Evolutionary conservation across 2,329 filamentous ascomycete genomes (phyloP).

Genomic region (Thielaviopsis populi): DNA sequence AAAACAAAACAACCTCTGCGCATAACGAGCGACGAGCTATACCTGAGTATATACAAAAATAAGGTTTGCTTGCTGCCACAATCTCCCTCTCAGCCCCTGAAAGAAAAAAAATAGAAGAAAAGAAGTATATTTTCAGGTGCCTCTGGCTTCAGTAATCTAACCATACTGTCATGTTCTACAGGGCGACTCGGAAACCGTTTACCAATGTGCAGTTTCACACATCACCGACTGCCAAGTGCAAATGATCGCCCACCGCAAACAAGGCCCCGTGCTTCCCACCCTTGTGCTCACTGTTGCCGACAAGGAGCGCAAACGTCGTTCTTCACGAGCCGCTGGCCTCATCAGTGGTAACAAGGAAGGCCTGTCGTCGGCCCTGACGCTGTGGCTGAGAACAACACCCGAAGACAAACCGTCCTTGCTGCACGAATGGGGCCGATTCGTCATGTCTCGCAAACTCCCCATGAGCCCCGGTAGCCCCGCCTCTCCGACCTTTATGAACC

Average conservation of each 20-base stretch:
- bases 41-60: slow-evolving; percentile 40
- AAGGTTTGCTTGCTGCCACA: slow-evolving; percentile 29
- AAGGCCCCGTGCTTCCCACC: slow-evolving; percentile 43
- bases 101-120: neutral
- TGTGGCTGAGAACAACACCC: slow-evolving; percentile 40
- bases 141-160: neutral
- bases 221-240: slow-evolving; percentile 45
- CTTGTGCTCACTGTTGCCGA: slow-evolving; percentile 44
- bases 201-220: slow-evolving; percentile 37
- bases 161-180: slow-evolving; percentile 19
- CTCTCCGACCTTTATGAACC: slow-evolving; percentile 40
- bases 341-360: slow-evolving; percentile 31
- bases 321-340: slow-evolving; percentile 45
- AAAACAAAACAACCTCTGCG: slow-evolving; percentile 22
- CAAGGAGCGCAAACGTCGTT: slow-evolving; percentile 48
- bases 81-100: neutral
- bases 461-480: slow-evolving; percentile 38
- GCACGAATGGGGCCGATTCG: slow-evolving; percentile 44
- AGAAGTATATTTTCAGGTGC: too few species aligned
- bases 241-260: slow-evolving; percentile 45
- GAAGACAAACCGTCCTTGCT: slow-evolving; percentile 39
- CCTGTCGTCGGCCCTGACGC: slow-evolving; percentile 31
- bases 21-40: slow-evolving; percentile 25
- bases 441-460: slow-evolving; percentile 32
- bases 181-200: slow-evolving; percentile 39